phyloP scores from a whole-genome alignment of 345 rosid genomes.

The Gossypium sturtianum region DNA sequence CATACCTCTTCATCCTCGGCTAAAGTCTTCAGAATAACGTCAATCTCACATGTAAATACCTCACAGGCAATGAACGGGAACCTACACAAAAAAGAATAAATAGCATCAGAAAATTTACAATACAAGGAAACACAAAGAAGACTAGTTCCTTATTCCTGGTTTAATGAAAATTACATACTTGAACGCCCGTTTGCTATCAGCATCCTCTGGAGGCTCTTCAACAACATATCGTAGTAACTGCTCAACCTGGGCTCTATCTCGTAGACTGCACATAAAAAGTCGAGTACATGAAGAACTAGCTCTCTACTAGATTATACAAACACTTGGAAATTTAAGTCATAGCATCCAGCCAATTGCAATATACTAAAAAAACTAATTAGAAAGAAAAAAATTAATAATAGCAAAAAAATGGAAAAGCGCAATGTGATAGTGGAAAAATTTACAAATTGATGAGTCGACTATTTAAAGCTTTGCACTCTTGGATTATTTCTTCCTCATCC shows the following conservation, averaged over 20 bases:
- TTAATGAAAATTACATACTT: conserved; percentile 43
- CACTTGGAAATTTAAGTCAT: neutral
- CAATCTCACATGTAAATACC: conserved; percentile 95
- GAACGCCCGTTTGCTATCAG: conserved; percentile 81
- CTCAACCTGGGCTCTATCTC: conserved; percentile 93
- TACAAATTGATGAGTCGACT: conserved; percentile 96
- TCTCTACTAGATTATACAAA: neutral
- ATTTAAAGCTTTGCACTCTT: conserved; percentile 98
- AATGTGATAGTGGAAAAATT: neutral
- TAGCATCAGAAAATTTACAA: neutral
- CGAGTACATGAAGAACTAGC: conserved; percentile 10
- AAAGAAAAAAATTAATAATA: neutral
- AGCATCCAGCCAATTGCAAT: neutral
- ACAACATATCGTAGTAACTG: conserved; percentile 72
- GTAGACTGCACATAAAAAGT: conserved; percentile 46
- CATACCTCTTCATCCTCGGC: conserved; percentile 92
- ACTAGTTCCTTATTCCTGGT: conserved; percentile 4
- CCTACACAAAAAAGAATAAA: conserved; percentile 34
- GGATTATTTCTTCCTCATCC: conserved; percentile 98
- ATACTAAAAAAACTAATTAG: neutral
- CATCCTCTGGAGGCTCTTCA: conserved; percentile 77
- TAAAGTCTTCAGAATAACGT: conserved; percentile 85
- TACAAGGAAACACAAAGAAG: conserved; percentile 1
- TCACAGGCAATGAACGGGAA: conserved; percentile 94
- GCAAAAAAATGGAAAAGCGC: neutral